Conservation (phyloP, 306 rosid genomes). For the Glycine tomentella region DNA sequence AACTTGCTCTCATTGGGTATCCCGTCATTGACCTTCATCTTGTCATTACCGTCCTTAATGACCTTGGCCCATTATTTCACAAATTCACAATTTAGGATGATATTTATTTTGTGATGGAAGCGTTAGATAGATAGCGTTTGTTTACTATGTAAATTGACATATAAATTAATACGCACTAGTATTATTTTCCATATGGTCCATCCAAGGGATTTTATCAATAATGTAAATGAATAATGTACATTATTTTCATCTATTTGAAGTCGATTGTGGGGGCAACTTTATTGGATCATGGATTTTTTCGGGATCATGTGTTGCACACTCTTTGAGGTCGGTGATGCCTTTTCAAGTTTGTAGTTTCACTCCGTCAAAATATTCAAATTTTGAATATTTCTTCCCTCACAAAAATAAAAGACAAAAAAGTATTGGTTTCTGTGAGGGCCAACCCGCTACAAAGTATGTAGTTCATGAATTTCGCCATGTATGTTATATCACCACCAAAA, state of each 20-base stretch:
- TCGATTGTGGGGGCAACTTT: conserved; percentile 42
- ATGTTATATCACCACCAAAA: neutral
- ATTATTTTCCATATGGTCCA: neutral
- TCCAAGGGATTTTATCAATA: conserved; percentile 19
- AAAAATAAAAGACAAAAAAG: neutral
- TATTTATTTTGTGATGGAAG: no score
- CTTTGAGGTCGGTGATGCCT: conserved; percentile 43
- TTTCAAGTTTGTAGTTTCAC: conserved; percentile 28
- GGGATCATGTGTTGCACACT: conserved; percentile 62
- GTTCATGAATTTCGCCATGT: conserved; percentile 36
- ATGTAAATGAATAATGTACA: no score
- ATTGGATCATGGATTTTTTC: conserved; percentile 62
- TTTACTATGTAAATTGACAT: neutral
- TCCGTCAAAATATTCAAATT: conserved; percentile 47
- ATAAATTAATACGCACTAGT: neutral
- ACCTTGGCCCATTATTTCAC: neutral
- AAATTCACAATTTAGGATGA: neutral
- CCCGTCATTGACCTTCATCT: neutral
- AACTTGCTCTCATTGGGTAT: neutral
- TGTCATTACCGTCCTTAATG: neutral
- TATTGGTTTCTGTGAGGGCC: conserved; percentile 5
- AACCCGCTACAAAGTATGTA: conserved; percentile 24
- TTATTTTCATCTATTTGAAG: neutral
- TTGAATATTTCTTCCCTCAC: conserved; percentile 36
- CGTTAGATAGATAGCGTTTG: no score